Base-by-base conservation (phyloP, 176 grass and related monocot genomes). In the Bothriochloa decipiens region DNA sequence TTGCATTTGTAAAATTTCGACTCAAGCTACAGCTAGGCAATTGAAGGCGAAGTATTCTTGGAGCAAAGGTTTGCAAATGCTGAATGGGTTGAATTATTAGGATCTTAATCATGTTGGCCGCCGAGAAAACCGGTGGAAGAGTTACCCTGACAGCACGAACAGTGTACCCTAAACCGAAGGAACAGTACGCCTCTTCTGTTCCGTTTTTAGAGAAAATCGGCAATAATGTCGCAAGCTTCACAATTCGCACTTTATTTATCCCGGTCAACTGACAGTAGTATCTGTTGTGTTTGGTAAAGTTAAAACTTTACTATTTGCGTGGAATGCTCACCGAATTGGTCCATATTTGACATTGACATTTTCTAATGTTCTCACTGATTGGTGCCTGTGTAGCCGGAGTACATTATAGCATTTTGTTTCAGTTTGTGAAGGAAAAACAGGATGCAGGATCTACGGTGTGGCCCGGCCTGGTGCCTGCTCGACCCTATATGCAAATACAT, bases 61-160 rank as follows among this genome's bases (percentile, higher is more conserved):
- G 37, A 75, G 27, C 23, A n/a, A 80, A 32, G 7, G 45, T 81
- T 13, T 42, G 39, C 63, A 70, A 23, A 36, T 77, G 80, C 40
- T 64, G 64, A 10, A 36, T 26, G 81, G 17, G 8, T 16, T 15
- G 43, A 17, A 74, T 49, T 15, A 39, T n/a, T 76, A 39, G 23
- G 72, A 41, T 67, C 70, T n/a, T 16, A 33, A 50, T 50, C 47
- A 50, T 50, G 47, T 50, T 50, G 47, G 47, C 47, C 14, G 47
- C 47, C 47, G 47, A 50, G 47, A 17, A 50, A 50, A 52, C 49
- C 15, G 16, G 18, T 52, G 49, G 49, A 52, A 18, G 49, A 52
- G 49, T 52, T 50, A 52, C 49, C 7, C 49, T 17, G 49, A 52
- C 16, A 5, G 49, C 15, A 50, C 50, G 16, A 61, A 45, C 25